phyloP scores from a whole-genome alignment of 2,329 filamentous ascomycete genomes.

The Alternaria sp. region DNA sequence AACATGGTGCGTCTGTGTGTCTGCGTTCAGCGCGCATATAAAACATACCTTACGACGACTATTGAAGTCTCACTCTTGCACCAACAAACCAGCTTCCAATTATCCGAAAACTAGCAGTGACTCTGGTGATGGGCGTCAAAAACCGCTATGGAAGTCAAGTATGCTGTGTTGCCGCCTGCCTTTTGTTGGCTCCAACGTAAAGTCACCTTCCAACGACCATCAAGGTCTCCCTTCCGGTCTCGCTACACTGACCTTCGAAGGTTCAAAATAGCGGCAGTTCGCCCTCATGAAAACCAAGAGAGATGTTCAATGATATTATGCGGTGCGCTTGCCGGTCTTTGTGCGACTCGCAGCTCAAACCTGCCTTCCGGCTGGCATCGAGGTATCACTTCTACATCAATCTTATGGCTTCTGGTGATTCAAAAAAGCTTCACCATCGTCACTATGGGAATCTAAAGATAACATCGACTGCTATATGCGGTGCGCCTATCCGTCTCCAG shows the following conservation, averaged over 20 bases:
- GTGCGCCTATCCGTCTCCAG: no score
- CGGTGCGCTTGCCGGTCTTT: neutral
- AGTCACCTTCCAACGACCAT: neutral
- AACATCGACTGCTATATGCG: neutral
- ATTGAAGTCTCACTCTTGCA: neutral
- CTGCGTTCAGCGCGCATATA: no score
- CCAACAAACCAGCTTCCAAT: neutral
- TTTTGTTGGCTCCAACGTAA: fast-evolving
- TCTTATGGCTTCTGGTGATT: neutral
- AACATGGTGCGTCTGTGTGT: no score
- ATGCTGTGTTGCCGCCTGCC: no score
- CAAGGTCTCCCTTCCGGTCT: neutral
- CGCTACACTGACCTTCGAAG: no score
- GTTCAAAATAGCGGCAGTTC: neutral
- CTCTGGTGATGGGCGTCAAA: no score
- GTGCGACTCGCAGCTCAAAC: neutral
- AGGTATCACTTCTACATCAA: neutral
- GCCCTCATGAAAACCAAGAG: neutral
- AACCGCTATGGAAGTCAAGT: no score
- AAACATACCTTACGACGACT: neutral
- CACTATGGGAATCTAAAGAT: neutral
- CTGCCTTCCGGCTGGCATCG: neutral
- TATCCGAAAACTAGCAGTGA: no score
- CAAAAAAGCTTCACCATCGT: neutral
- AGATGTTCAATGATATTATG: neutral